Base-by-base conservation (phyloP, 2,329 filamentous ascomycete species). In the Cladosporium oxysporum region DNA sequence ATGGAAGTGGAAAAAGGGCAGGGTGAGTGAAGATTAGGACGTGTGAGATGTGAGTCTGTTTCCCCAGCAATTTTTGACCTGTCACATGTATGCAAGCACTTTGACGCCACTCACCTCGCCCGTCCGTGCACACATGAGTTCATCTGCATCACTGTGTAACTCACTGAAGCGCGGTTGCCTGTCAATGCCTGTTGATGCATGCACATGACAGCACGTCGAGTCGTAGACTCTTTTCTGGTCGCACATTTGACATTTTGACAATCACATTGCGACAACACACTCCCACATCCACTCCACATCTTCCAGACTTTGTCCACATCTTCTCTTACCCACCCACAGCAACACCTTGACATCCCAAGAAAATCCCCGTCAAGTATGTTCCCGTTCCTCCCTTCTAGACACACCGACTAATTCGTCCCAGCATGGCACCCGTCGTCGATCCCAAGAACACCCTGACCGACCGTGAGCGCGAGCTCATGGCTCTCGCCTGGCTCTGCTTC, bases 401-500 rank as follows among this genome's bases (percentile, higher is more conserved):
- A 55, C 28, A 31, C 18, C 18, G 21, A 55, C 55, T 26, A 37
- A 58, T 11, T 8, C 21, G 5, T 35, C 31, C 12, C 55, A 58
- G 31, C 33, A 58, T 58, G 33, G 55, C 58, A 3, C 58, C 41
- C 37, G 26, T 7, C 58, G 31, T 18, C 26, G 41, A 50, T 11
- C 41, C 58, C 55, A 58, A 65, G 21, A 55, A 68, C 62, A 47
- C 37, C 44, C 71, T 74, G 65, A 71, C 69, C 53, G 70, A 70
- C 16, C 69, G 70, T 47, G 73, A 75, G 65, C 58, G 58, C 52
- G 33, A 71, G 62, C 44, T 74, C 41, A 69, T 74, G 66, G 63
- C 69, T 2, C n/a, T 67, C 16, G 70, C 71, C 62, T 75, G 69
- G 67, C 71, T 70, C 67, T 74, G 73, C 60, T 73, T 74, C 61